Base-by-base conservation (phyloP, 2,329 filamentous ascomycete species). In the Coniochaeta ligniaria region DNA sequence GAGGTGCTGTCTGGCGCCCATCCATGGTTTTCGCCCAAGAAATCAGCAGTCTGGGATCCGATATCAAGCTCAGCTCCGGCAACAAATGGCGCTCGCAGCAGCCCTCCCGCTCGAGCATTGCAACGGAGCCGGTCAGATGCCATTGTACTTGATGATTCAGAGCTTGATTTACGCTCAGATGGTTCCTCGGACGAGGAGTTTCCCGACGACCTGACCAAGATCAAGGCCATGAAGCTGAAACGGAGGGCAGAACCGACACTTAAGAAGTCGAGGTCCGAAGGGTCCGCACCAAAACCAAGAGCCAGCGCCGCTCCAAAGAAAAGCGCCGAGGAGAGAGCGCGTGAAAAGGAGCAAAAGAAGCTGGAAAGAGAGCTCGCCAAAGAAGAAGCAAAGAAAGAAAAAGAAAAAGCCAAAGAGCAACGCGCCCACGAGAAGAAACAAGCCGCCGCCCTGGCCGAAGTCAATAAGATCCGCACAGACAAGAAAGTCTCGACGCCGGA, bases 401-500 rank as follows among this genome's bases (percentile, higher is more conserved):
- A 81, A 57, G 80, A 86, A 60, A 73, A 78, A 0, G 81, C 81
- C 57, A 90, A 84, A 67, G 84, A 86, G 60, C 79, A 84, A 58
- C 89, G 84, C 64, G 80, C 79, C 0, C 74, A 76, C 7, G 85
- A 91, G 64, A 91, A 88, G 66, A 82, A 87, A 64, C 77, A 78
- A 3, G 84, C 83, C 12, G 83, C 84, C 7, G 88, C 90, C 8
- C 74, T 93, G 24, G 84, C 85, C 3, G 86, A 90, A 63, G 89
- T 86, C 47, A 94, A 94, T 73, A 91, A 88, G 67, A 74, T 87
- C 11, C 85, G 85, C 58, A 85, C 84, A 0, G 86, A 92, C 73
- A 92, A 91, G 74, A 91, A 90, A 66, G 76, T 86, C 0, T 89
- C 89, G 0, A 83, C 86, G 0, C 82, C 82, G 0, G 90, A 95